Percentiles rank a stretch among this genome's conserved stretches.
These are phyloP conservation scores for Sporothrix variecibatus DNA, from an alignment of 2,329 filamentous ascomycete genomes.

Conservation along the genomic window DNA sequence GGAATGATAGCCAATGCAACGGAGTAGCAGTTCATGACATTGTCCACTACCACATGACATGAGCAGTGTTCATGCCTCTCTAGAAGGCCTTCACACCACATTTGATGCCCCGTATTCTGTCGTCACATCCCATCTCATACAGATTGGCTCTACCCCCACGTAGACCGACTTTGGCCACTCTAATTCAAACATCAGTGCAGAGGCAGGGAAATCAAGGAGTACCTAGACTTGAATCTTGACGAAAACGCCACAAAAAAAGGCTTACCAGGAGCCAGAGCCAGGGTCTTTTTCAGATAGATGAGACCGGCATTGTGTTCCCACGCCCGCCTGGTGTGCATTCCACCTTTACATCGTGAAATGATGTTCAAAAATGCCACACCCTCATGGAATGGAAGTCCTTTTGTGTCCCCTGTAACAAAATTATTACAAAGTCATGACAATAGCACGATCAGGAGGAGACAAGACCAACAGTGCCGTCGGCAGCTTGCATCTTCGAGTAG, in stretches of 20 bases:
- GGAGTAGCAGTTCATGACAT: not conserved
- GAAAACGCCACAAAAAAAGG: not conserved
- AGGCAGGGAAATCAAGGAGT: not conserved
- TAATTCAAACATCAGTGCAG: constrained; percentile 4
- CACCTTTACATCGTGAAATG: not conserved
- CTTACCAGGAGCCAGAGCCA: not conserved
- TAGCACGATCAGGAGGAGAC: not conserved
- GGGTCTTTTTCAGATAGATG: not conserved
- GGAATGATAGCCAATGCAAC: no score
- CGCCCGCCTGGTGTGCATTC: not conserved
- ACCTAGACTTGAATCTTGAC: not conserved
- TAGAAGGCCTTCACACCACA: not conserved
- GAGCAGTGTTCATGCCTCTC: not conserved
- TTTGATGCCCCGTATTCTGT: not conserved
- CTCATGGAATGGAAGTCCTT: not conserved
- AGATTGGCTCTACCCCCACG: not conserved
- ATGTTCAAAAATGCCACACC: not conserved
- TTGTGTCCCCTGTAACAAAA: not conserved
- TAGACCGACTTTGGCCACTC: not conserved
- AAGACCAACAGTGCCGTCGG: not conserved
- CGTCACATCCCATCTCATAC: not conserved
- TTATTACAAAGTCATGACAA: constrained; percentile 18
- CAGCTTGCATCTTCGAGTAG: not conserved
- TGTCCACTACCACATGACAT: not conserved
- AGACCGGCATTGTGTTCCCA: not conserved